Evolutionary conservation across 2,329 filamentous ascomycete species (phyloP).

Genomic region (Pestalotiopsis sp.): DNA sequence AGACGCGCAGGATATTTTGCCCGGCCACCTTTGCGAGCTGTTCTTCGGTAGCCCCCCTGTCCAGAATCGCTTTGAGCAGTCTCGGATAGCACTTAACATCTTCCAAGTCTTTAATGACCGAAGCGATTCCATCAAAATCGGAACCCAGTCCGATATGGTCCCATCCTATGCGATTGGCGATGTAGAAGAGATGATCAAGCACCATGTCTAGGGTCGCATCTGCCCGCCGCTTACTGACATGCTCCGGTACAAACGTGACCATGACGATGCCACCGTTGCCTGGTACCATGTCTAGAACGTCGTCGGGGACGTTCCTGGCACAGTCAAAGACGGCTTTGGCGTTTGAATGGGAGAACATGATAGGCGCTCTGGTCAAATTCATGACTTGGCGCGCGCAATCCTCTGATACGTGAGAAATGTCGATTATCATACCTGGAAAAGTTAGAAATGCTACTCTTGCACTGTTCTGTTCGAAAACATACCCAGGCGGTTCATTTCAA

Average conservation of each 20-base stretch:
- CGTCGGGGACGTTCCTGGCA: slow-evolving; percentile 41
- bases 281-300: slow-evolving; percentile 34
- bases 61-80: slow-evolving; percentile 32
- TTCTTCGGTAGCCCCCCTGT: slow-evolving; percentile 39
- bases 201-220: slow-evolving; percentile 31
- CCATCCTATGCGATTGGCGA: slow-evolving; percentile 32
- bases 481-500: slow-evolving; percentile 38
- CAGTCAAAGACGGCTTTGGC: slow-evolving; percentile 21
- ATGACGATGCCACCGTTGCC: slow-evolving; percentile 41
- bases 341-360: slow-evolving; percentile 35
- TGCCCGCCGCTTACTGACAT: slow-evolving; percentile 14
- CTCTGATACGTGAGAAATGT: slow-evolving; percentile 32
- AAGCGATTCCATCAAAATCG: slow-evolving; percentile 36
- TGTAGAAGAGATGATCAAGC: slow-evolving; percentile 32
- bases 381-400: slow-evolving; percentile 25
- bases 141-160: slow-evolving; percentile 39
- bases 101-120: slow-evolving; percentile 25
- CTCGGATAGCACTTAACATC: slow-evolving; percentile 21
- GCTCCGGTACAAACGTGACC: slow-evolving; percentile 36
- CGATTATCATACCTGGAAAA: slow-evolving; percentile 26
- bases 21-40: slow-evolving; percentile 37
- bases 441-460: neutral
- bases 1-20: slow-evolving; percentile 38
- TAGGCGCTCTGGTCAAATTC: slow-evolving; percentile 24
- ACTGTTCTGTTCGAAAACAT: slow-evolving; percentile 1